phyloP scores from a whole-genome alignment of 2,329 filamentous ascomycete species.

The Colletotrichum shisoi region DNA sequence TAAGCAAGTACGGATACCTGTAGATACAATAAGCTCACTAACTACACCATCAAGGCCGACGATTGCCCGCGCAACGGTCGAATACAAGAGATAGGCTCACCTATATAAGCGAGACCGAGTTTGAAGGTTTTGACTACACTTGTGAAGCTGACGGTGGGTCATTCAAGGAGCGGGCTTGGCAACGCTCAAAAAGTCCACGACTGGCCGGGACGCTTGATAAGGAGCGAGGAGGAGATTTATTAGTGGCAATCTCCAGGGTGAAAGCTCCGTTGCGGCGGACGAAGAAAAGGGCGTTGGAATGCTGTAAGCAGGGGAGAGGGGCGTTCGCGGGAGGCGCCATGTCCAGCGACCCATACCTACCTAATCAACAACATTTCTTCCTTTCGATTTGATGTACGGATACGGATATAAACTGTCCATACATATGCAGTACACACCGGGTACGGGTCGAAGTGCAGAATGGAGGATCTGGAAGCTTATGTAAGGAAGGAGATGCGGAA shows the following conservation, averaged over 20 bases:
- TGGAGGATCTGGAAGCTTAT: constrained; percentile 3
- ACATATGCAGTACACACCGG: background rate
- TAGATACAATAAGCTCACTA: no score
- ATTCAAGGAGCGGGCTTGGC: constrained; percentile 26
- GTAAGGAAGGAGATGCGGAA: constrained; percentile 7
- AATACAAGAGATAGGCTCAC: no score
- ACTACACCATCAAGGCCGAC: background rate
- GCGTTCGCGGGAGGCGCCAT: background rate
- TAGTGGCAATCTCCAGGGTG: background rate
- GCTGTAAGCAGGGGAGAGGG: background rate
- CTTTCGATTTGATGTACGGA: background rate
- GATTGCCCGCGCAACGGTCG: constrained; percentile 5
- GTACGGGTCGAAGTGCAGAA: no score
- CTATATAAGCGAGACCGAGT: no score
- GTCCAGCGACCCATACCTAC: background rate
- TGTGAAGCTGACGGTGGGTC: background rate
- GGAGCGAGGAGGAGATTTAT: constrained; percentile 1
- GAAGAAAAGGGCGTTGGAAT: constrained; percentile 19
- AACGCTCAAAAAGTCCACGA: background rate
- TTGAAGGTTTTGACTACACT: no score
- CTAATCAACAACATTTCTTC: background rate
- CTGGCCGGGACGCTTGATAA: constrained; percentile 27
- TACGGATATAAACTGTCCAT: no score
- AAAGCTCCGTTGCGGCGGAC: constrained; percentile 23
- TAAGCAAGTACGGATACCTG: no score